A percentile compares a stretch with the other conserved stretches of the same genome.
phyloP scores from a whole-genome alignment of 176 grass and related monocot species.

The Miscanthus lutarioriparius region DNA sequence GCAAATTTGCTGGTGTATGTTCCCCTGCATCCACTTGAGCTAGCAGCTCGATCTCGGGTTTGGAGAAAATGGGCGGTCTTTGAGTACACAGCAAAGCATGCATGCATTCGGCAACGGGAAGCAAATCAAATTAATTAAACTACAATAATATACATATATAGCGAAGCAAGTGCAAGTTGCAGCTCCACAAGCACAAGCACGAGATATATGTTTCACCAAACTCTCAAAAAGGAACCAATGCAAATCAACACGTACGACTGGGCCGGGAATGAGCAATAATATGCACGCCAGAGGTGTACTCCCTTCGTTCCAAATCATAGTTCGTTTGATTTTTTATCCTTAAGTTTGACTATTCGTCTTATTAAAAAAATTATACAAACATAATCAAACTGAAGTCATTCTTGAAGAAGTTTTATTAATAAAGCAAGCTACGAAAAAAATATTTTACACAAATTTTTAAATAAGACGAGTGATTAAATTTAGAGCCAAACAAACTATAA shows the following conservation, averaged over 20 bases:
- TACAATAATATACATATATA: neutral
- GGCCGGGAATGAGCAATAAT: neutral
- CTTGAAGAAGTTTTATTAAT: too few relatives aligned
- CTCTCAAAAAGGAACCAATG: neutral
- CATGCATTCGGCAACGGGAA: neutral
- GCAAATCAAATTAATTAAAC: neutral
- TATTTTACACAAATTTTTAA: too few relatives aligned
- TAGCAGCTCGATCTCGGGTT: neutral
- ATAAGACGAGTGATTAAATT: too few relatives aligned
- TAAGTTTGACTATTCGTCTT: too few relatives aligned
- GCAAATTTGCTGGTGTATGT: neutral
- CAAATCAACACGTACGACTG: slow-evolving; percentile 8
- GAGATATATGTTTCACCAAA: slow-evolving; percentile 14
- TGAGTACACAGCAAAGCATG: neutral
- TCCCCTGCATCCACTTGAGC: neutral
- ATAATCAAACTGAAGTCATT: too few relatives aligned
- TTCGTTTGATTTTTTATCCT: too few relatives aligned
- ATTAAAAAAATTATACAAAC: too few relatives aligned
- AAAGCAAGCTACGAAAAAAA: too few relatives aligned
- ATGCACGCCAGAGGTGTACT: neutral
- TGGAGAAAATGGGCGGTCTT: neutral
- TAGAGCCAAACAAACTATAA: too few relatives aligned
- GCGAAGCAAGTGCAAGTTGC: slow-evolving; percentile 30
- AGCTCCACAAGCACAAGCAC: neutral
- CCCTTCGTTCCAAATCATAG: too few relatives aligned